Evolutionary conservation across 352 stramenopile species (phyloP).

Genomic region (Globisporangium parvum): DNA sequence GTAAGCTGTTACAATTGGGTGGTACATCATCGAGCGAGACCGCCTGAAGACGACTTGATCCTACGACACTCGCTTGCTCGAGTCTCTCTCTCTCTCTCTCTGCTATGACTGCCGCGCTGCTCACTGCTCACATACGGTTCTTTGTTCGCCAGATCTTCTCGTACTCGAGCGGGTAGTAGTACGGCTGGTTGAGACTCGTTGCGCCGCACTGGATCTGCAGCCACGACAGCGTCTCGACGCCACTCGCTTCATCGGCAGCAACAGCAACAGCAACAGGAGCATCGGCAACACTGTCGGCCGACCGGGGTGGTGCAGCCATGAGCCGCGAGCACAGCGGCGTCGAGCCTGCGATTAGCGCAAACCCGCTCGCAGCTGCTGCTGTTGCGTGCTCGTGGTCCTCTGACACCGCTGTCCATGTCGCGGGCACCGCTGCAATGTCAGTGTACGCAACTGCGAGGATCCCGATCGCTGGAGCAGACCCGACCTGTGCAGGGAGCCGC

Average conservation of each 20-base stretch:
- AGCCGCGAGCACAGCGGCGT: neutral
- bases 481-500: constrained; percentile 1
- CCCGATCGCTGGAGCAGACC: neutral
- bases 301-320: neutral
- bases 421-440: neutral
- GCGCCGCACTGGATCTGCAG: neutral
- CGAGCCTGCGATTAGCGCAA: neutral
- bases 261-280: neutral
- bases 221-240: neutral
- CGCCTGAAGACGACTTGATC: no score
- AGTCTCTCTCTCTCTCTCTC: neutral
- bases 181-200: neutral
- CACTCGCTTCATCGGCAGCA: neutral
- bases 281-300: neutral
- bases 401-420: neutral
- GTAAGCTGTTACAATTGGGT: no score
- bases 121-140: neutral
- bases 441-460: neutral
- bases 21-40: no score
- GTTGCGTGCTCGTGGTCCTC: neutral
- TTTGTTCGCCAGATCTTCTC: constrained; percentile 1
- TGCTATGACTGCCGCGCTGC: no score
- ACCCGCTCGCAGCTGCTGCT: neutral
- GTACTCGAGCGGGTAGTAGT: constrained; percentile 1
- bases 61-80: neutral